These are phyloP conservation scores for Komagataella kurtzmanii DNA, from an alignment of 805 yeast genomes.

Conservation along the genomic window DNA sequence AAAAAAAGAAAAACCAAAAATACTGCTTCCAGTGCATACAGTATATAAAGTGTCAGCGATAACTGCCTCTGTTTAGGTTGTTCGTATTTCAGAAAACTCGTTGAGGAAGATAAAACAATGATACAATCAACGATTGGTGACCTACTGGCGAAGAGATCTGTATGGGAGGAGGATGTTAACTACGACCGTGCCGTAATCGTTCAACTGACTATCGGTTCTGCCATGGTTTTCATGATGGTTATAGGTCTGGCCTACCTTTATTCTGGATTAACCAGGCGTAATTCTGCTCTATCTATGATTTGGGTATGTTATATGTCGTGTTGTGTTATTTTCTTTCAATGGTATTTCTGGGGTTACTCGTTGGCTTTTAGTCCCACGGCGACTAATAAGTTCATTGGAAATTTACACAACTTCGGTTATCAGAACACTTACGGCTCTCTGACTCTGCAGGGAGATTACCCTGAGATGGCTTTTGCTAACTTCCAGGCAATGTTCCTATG, in stretches of 20 bases:
- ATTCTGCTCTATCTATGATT: conserved; percentile 77
- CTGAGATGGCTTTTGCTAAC: conserved; percentile 73
- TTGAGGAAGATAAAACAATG: neutral
- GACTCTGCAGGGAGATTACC: conserved; percentile 30
- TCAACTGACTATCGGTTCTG: conserved; percentile 46
- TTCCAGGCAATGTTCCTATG: conserved; percentile 88
- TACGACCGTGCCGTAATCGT: conserved; percentile 34
- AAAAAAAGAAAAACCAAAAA: neutral
- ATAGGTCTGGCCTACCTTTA: conserved; percentile 91
- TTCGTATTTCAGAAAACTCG: neutral
- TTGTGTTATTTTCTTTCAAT: conserved; percentile 66
- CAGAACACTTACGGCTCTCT: conserved; percentile 43
- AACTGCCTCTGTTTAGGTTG: neutral
- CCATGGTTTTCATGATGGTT: conserved; percentile 79
- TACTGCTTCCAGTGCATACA: neutral
- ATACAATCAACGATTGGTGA: neutral
- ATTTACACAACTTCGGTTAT: conserved; percentile 72
- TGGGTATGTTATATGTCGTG: conserved; percentile 70
- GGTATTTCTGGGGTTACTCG: conserved; percentile 99
- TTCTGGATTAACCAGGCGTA: conserved; percentile 82
- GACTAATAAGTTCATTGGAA: conserved; percentile 77
- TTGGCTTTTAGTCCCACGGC: conserved; percentile 77
- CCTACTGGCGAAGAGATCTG: conserved; percentile 8
- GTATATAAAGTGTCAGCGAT: neutral
- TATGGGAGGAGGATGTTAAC: conserved; percentile 10